phyloP scores from a whole-genome alignment of 1,284 basidiomycete genomes.

The Ustilago cynodontis region DNA sequence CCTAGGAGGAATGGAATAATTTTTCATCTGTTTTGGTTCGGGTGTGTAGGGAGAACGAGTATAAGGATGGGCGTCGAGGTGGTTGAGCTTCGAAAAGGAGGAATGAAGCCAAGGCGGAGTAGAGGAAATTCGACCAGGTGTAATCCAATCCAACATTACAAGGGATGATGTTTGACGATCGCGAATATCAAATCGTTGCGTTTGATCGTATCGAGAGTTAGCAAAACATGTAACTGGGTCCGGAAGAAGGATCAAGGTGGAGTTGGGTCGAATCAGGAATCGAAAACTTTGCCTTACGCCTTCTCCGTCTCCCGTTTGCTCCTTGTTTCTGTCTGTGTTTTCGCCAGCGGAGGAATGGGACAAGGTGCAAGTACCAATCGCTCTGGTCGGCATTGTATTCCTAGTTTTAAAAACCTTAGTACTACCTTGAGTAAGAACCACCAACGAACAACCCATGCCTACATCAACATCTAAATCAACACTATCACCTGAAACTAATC shows the following conservation, averaged over 20 bases:
- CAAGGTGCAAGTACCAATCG: constrained; percentile 21
- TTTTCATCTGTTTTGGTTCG: not conserved
- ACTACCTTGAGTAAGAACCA: constrained; percentile 84
- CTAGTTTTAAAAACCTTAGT: constrained; percentile 66
- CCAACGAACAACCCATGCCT: constrained; percentile 74
- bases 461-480: constrained; percentile 79
- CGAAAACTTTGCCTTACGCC: constrained; percentile 39
- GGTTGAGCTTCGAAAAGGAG: not conserved
- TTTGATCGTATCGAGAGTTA: constrained; percentile 57
- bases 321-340: not conserved
- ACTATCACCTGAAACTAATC: constrained; percentile 87
- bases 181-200: constrained; percentile 64
- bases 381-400: constrained; percentile 7
- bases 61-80: constrained; percentile 22
- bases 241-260: constrained; percentile 61
- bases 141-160: constrained; percentile 67
- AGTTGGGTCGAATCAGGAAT: constrained; percentile 49
- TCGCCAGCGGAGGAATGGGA: not conserved
- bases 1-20: not conserved
- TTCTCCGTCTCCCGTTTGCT: not conserved
- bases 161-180: constrained; percentile 46
- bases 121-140: constrained; percentile 54
- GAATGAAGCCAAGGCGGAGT: not conserved
- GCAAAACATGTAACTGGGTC: constrained; percentile 68
- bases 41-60: not conserved